These are phyloP conservation scores for Pholiota molesta DNA, from an alignment of 768 basidiomycete species.

Conservation along the genomic window DNA sequence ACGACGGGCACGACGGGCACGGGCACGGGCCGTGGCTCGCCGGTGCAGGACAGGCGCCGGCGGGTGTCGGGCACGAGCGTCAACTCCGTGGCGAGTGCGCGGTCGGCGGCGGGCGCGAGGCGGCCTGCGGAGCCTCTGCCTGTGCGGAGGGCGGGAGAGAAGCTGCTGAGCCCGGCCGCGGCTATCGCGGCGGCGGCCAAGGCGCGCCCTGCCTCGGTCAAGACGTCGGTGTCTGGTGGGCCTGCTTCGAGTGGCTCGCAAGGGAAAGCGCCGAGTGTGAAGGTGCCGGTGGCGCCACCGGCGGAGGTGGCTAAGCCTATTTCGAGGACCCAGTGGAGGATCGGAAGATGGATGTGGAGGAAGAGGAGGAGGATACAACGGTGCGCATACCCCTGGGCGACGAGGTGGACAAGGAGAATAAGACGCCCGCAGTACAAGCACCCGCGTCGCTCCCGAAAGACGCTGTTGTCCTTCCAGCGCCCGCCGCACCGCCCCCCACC, in stretches of 20 bases:
- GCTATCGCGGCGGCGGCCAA: constrained; percentile 6
- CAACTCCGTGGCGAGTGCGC: constrained; percentile 27
- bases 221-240: neutral
- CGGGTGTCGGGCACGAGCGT: constrained; percentile 29
- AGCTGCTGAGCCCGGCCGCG: constrained; percentile 7
- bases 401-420: constrained; percentile 17
- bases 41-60: constrained; percentile 25
- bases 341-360: neutral
- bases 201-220: neutral
- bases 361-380: constrained; percentile 1
- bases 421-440: neutral
- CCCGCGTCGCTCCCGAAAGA: neutral
- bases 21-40: constrained; percentile 11
- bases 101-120: constrained; percentile 22
- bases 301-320: neutral
- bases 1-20: neutral
- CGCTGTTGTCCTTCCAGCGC: constrained; percentile 1
- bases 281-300: neutral
- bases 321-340: neutral
- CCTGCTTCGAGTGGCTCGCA: neutral
- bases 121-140: constrained; percentile 18
- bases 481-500: neutral
- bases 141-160: constrained; percentile 25
- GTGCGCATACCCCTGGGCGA: neutral
- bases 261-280: neutral